These are phyloP conservation scores for Mesembryanthemum crystallinum DNA, from an alignment of 148 eudicot species.

Conservation along the genomic window DNA sequence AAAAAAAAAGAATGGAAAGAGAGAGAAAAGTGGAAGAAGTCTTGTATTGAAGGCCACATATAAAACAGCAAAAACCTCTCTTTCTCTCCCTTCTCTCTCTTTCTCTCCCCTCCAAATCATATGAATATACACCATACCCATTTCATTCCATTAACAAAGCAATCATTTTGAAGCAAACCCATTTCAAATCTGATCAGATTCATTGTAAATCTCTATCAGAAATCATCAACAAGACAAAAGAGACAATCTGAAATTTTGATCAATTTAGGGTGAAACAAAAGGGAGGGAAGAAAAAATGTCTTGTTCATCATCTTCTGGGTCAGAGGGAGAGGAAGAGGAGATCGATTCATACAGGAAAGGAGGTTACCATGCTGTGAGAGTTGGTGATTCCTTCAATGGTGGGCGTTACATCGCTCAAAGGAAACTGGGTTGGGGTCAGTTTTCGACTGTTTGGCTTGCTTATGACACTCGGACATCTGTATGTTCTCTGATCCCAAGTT, in stretches of 20 bases:
- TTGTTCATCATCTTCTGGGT: constrained; percentile 81
- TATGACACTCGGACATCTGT: constrained; percentile 65
- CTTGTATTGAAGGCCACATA: constrained; percentile 43
- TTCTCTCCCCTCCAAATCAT: constrained; percentile 17
- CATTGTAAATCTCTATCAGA: neutral
- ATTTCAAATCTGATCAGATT: constrained; percentile 6
- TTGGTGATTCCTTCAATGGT: constrained; percentile 70
- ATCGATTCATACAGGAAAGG: constrained; percentile 76
- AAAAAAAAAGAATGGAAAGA: constrained; percentile 16
- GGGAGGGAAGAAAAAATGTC: constrained; percentile 46
- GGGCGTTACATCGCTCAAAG: constrained; percentile 84
- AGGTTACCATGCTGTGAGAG: constrained; percentile 83
- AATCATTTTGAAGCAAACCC: constrained; percentile 25
- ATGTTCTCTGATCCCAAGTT: constrained; percentile 20
- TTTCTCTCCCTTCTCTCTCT: neutral
- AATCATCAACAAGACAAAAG: neutral
- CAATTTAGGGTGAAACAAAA: neutral
- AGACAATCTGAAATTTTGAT: neutral
- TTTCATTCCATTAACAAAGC: constrained; percentile 17
- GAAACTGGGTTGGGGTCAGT: constrained; percentile 91
- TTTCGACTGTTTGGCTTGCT: constrained; percentile 95
- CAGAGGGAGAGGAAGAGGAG: constrained; percentile 82
- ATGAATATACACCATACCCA: constrained; percentile 18
- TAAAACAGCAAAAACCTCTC: constrained; percentile 12
- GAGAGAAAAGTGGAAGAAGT: constrained; percentile 54